These are phyloP conservation scores for Trichosporon sp. DNA, from an alignment of 1,284 basidiomycete species.

Conservation along the genomic window DNA sequence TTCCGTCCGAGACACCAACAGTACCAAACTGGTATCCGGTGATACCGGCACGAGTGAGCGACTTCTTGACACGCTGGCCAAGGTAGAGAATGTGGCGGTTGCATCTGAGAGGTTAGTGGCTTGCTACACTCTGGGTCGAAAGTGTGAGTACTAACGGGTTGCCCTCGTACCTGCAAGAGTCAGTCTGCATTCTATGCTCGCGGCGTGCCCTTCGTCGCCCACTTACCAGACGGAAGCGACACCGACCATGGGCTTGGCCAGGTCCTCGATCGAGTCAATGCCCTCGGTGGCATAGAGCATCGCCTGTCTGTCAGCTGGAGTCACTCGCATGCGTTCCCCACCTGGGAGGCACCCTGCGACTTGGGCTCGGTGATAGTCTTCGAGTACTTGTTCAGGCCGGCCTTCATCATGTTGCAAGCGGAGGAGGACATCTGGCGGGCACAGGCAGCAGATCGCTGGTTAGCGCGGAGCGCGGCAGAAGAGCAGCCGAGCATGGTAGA, in stretches of 20 bases:
- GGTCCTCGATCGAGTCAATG: slow-evolving; percentile 67
- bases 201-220: not conserved
- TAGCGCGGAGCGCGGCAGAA: slow-evolving; percentile 18
- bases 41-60: slow-evolving; percentile 64
- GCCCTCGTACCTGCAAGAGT: slow-evolving; percentile 68
- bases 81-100: slow-evolving; percentile 87
- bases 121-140: not conserved
- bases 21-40: slow-evolving; percentile 97
- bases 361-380: slow-evolving; percentile 79
- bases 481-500: slow-evolving; percentile 15
- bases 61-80: slow-evolving; percentile 78
- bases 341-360: slow-evolving; percentile 88
- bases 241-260: slow-evolving; percentile 92
- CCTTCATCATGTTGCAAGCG: slow-evolving; percentile 17
- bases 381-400: slow-evolving; percentile 66
- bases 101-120: slow-evolving; percentile 56
- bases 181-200: slow-evolving; percentile 13
- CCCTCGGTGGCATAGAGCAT: slow-evolving; percentile 96
- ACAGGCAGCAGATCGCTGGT: slow-evolving; percentile 14
- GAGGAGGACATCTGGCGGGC: slow-evolving; percentile 12
- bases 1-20: slow-evolving; percentile 94
- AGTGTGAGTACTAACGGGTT: slow-evolving; percentile 59
- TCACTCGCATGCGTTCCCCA: slow-evolving; percentile 34
- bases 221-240: slow-evolving; percentile 87
- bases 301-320: slow-evolving; percentile 58